Percentiles rank a stretch among this genome's conserved stretches.
Conservation (phyloP, 2,329 filamentous ascomycete genomes). For the Neopestalotiopsis clavispora region DNA sequence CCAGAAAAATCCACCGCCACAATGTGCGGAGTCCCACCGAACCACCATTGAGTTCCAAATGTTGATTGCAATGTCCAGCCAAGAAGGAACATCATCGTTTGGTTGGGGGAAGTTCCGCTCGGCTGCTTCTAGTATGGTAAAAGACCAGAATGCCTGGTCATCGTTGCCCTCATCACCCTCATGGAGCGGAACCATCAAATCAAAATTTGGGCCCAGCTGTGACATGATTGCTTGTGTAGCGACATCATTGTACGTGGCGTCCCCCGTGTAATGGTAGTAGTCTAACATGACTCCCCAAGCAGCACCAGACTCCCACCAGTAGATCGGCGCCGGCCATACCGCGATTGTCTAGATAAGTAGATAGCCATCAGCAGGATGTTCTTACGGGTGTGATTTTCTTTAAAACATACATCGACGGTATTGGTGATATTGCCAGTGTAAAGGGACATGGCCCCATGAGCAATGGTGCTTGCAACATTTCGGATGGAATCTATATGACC, state of each 20-base stretch:
- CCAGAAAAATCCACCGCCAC: conserved; percentile 77
- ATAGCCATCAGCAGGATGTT: neutral
- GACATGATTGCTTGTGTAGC: conserved; percentile 63
- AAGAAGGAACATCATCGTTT: conserved; percentile 59
- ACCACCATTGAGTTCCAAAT: conserved; percentile 73
- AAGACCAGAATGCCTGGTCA: conserved; percentile 77
- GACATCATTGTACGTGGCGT: conserved; percentile 64
- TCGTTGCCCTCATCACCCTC: conserved; percentile 72
- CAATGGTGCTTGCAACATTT: conserved; percentile 63
- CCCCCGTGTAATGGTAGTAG: conserved; percentile 70
- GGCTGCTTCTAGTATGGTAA: conserved; percentile 69
- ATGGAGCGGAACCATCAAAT: conserved; percentile 65
- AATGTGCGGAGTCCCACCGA: conserved; percentile 72
- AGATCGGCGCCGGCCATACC: conserved; percentile 63
- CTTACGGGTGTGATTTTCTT: neutral
- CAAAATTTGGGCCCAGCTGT: conserved; percentile 59
- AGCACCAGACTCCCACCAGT: conserved; percentile 71
- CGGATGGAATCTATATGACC: conserved; percentile 60
- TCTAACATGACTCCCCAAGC: conserved; percentile 72
- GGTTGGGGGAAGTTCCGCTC: conserved; percentile 71
- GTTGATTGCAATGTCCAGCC: conserved; percentile 70
- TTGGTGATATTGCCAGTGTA: conserved; percentile 67
- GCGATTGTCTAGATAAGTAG: conserved; percentile 52
- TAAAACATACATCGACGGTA: conserved; percentile 44
- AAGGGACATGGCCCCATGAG: conserved; percentile 65